Evolutionary conservation across 495 filamentous ascomycete species (phyloP), one percentile per base, ranked within the genome.

Genomic region (Aspergillus nanangensis): DNA sequence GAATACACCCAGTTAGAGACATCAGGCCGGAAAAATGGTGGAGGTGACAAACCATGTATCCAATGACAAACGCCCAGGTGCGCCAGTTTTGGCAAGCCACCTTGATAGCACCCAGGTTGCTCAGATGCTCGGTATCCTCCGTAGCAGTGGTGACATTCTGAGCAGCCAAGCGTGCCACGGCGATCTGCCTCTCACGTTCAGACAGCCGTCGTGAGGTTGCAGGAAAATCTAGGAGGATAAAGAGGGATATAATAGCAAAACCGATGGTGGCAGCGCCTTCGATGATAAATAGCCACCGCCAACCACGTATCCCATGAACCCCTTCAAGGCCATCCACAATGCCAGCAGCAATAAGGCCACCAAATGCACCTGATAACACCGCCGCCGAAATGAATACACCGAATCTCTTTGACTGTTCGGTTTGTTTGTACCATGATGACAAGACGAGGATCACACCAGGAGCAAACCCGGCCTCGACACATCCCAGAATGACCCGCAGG

Each of bases 201-300:
- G 64, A 55, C 4, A 67, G 50, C 5, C 53, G 22, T 20, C 36
- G 51, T 1, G 60, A 58, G 9, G 51, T 65, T 5, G 53, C 51
- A 0, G 64, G 64, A 25, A 60, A 67, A 23, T 67, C 60, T 1
- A 57, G 64, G 13, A 65, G 56, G 4, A 65, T 51, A 25, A 62
- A 65, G 4, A 51, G 20, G 7, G 56, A 36, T 5, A 63, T 60
- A 11, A 63, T 21, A 0, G 55, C 60, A 27, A 50, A 39, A 0
- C 58, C 55, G 21, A 57, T 45, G 0, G 84, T 86, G 41, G 70
- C 70, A 8, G 66, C 56, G 2, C 86, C 85, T 54, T 90, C 84
- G 33, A 88, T 76, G 39, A 88, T 64, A 56, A 90, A 90, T 2
- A 88, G 72, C 66, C 84, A 88, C 15, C 80, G 69, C 86, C 86